Evolutionary conservation across 139 green algal genomes (phyloP), one percentile per base, ranked within the genome.

Genomic region (Tetraselmis striata): DNA sequence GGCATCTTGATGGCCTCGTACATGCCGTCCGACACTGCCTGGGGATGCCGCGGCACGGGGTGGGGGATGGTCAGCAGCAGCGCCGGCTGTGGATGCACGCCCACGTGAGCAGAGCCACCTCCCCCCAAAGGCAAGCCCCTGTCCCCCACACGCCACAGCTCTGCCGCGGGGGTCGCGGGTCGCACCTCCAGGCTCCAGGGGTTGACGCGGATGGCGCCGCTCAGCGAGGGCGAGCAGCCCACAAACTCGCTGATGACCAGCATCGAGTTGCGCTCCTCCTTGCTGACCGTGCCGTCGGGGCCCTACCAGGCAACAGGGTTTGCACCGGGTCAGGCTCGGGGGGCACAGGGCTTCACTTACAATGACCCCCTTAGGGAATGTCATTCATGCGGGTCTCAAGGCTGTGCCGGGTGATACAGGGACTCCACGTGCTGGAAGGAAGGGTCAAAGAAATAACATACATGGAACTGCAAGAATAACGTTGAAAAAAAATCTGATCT

Each of bases 121-220:
- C n/a, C n/a, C n/a, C n/a, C n/a, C n/a, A n/a, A n/a, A n/a, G n/a
- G n/a, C n/a, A n/a, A n/a, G n/a, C n/a, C n/a, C n/a, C n/a, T n/a
- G 22, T 28, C 31, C 0, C 45, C 74, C n/a, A n/a, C 0, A n/a
- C n/a, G 2, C 28, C 77, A 26, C 29, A 75, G 26, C 79, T 83
- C 2, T n/a, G n/a, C n/a, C n/a, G n/a, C n/a, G n/a, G n/a, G n/a
- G n/a, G n/a, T n/a, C n/a, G n/a, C n/a, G n/a, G n/a, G n/a, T n/a
- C n/a, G 0, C 28, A 88, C 82, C 76, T 98, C 94, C 23, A 98
- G 88, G 84, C 88, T 94, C 96, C 96, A 99, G 59, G 96, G 96
- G 90, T 99, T 99, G 58, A 99, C 94, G 11, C 96, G 92, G 83
- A 99, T 95, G 80, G 96, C 96, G 30, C 96, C 97, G 30, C 84